Evolutionary conservation across 768 basidiomycete genomes (phyloP).

Genomic region (Rhizopogon vesiculosus): DNA sequence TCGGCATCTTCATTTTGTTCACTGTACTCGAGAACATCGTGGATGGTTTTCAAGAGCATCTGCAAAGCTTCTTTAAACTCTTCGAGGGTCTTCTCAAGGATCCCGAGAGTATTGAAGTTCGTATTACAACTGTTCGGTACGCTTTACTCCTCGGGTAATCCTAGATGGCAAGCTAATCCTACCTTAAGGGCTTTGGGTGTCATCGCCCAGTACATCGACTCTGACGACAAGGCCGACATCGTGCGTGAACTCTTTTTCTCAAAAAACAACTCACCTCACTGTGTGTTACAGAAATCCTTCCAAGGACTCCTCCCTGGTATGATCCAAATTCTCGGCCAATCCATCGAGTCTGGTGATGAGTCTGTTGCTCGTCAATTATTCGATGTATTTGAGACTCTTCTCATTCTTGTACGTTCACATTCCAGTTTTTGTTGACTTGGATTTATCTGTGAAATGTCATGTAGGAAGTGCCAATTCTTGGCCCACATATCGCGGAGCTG

Average conservation of each 20-base stretch:
- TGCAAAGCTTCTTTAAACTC: conserved; percentile 72
- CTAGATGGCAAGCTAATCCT: conserved; percentile 3
- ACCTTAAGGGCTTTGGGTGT: conserved; percentile 73
- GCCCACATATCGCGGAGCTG: conserved; percentile 82
- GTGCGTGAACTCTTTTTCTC: conserved; percentile 39
- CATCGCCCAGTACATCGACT: conserved; percentile 88
- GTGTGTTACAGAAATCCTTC: conserved; percentile 62
- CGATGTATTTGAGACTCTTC: conserved; percentile 92
- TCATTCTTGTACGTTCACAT: conserved; percentile 67
- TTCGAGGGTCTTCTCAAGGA: conserved; percentile 72
- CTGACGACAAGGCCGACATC: conserved; percentile 82
- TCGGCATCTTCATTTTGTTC: conserved; percentile 84
- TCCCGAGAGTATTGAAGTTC: conserved; percentile 83
- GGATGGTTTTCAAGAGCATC: conserved; percentile 79
- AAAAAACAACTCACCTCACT: conserved; percentile 4
- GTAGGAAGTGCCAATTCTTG: conserved; percentile 91
- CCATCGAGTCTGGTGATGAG: conserved; percentile 76
- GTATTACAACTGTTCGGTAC: conserved; percentile 83
- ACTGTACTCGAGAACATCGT: conserved; percentile 90
- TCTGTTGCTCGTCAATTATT: conserved; percentile 82
- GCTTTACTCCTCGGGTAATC: conserved; percentile 7
- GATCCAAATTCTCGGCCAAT: conserved; percentile 84
- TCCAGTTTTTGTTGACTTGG: not conserved
- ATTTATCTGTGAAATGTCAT: conserved; percentile 6
- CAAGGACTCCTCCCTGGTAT: conserved; percentile 84